Evolutionary conservation across 148 eudicot species (phyloP), one percentile per base, ranked within the genome.

Genomic region (Diospyros lotus): DNA sequence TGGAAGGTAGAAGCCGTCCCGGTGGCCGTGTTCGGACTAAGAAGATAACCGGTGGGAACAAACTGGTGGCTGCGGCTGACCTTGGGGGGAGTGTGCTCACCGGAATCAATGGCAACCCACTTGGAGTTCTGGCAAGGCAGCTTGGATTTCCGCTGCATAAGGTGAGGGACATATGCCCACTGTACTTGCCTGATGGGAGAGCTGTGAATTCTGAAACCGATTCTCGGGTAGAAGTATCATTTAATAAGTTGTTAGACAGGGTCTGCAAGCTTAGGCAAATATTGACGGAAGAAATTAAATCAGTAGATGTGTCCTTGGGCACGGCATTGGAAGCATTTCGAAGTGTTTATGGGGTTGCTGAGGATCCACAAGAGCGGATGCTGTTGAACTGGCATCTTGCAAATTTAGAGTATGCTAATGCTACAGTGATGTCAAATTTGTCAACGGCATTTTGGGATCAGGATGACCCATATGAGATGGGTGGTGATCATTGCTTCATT

Each of bases 381-480:
- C 75, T 95, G 45, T 83, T 90, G 82, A 89, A 95, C 82, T 95
- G 99, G 99, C 99, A 95, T 78, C 84, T 93, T 53, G 97, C 99
- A 0, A 95, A 95, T 85, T 79, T 95, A 45, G 99, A 95, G 75
- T 95, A 95, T 72, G 99, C 99, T 0, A 95, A 95, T 77, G 99
- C 99, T 4, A 73, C 96, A 0, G 81, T 92, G 71, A 77, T 95
- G 88, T 88, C 96, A 5, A 87, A 88, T 84, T 82, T 95, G 77
- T 92, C 97, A 0, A 93, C 89, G 97, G 97, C 90, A 6, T 93
- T 81, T 75, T 95, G 99, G 99, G 99, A 95, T 81, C 99, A 95
- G 77, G 99, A 95, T 78, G 99, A 95, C 48, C 97, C 97, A 0
- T 95, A 85, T 74, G 99, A 95, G 81, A 90, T 95, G 97, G 97